Conservation (phyloP, 495 filamentous ascomycete genomes). For the Antarctomyces pellizariae region DNA sequence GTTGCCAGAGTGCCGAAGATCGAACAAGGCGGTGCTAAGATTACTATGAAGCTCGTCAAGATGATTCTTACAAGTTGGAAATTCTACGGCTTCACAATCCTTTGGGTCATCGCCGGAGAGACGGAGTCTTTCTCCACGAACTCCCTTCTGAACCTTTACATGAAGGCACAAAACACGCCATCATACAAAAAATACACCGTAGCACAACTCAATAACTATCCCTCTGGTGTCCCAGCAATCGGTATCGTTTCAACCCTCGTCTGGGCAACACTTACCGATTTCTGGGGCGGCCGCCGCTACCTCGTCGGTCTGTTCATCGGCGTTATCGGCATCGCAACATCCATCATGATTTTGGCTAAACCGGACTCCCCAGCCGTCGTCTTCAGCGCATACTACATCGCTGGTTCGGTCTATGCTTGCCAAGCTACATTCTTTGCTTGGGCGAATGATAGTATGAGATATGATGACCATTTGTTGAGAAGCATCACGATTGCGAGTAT, state of each 20-base stretch:
- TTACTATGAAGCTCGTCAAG: constrained; percentile 18
- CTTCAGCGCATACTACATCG: constrained; percentile 30
- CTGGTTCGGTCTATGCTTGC: constrained; percentile 29
- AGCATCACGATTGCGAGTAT: constrained; percentile 28
- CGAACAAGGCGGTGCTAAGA: constrained; percentile 13
- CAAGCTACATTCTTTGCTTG: constrained; percentile 35
- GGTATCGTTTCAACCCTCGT: constrained; percentile 27
- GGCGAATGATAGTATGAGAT: constrained; percentile 33
- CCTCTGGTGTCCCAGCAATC: constrained; percentile 22
- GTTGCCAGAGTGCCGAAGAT: constrained; percentile 16
- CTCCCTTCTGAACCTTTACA: constrained; percentile 20
- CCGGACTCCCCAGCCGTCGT: constrained; percentile 18
- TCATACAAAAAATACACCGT: constrained; percentile 20
- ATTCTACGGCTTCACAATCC: constrained; percentile 25
- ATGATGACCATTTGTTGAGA: constrained; percentile 20
- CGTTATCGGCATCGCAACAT: constrained; percentile 22
- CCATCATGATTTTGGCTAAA: constrained; percentile 23
- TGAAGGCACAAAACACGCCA: too few relatives aligned
- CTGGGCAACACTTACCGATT: constrained; percentile 28
- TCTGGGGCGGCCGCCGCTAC: constrained; percentile 23
- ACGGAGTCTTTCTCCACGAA: constrained; percentile 27
- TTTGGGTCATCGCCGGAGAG: constrained; percentile 25
- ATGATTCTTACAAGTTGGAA: constrained; percentile 20
- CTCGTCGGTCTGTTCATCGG: constrained; percentile 31
- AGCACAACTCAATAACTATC: constrained; percentile 23